Percentiles rank a stretch among this genome's conserved stretches.
Evolutionary conservation across 2,329 filamentous ascomycete genomes (phyloP).

Genomic region (Thermomyces lanuginosus): DNA sequence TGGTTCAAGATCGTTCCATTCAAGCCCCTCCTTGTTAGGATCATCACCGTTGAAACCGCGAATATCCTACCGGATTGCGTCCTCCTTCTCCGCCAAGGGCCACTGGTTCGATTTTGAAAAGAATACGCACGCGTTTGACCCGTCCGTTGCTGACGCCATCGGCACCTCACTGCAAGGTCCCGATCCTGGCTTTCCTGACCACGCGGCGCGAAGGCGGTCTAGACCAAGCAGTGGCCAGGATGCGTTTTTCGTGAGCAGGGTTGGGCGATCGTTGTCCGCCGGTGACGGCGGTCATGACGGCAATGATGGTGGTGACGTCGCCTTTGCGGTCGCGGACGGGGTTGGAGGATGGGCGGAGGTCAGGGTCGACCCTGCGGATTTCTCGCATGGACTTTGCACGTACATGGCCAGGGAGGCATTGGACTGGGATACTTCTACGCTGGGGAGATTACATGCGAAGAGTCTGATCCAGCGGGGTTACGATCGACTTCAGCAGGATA

Average conservation of each 20-base stretch:
- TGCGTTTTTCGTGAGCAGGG: slow-evolving; percentile 76
- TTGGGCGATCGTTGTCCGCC: slow-evolving; percentile 50
- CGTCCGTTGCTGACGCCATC: slow-evolving; percentile 22
- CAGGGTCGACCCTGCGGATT: slow-evolving; percentile 84
- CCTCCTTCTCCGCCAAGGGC: slow-evolving; percentile 60
- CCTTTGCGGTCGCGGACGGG: slow-evolving; percentile 82
- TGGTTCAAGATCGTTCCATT: slow-evolving; percentile 16
- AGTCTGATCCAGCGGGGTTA: slow-evolving; percentile 70
- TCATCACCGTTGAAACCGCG: slow-evolving; percentile 15
- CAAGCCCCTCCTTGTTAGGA: slow-evolving; percentile 7
- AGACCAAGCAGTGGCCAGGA: slow-evolving; percentile 78
- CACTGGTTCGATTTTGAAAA: slow-evolving; percentile 49
- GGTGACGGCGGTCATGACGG: no score
- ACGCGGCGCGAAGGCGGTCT: slow-evolving; percentile 14
- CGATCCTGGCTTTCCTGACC: slow-evolving; percentile 17
- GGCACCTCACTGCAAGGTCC: slow-evolving; percentile 19
- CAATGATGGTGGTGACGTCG: slow-evolving; percentile 38
- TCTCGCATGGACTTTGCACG: slow-evolving; percentile 82
- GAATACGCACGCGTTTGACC: slow-evolving; percentile 58
- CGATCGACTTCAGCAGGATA: slow-evolving; percentile 60
- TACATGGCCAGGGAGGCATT: slow-evolving; percentile 73
- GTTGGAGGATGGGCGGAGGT: slow-evolving; percentile 92
- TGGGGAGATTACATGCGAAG: slow-evolving; percentile 39
- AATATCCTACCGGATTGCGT: slow-evolving; percentile 54
- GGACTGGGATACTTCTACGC: slow-evolving; percentile 30